These are phyloP conservation scores for Hondaea fermentalgiana DNA, from an alignment of 108 stramenopile genomes.

Conservation along the genomic window DNA sequence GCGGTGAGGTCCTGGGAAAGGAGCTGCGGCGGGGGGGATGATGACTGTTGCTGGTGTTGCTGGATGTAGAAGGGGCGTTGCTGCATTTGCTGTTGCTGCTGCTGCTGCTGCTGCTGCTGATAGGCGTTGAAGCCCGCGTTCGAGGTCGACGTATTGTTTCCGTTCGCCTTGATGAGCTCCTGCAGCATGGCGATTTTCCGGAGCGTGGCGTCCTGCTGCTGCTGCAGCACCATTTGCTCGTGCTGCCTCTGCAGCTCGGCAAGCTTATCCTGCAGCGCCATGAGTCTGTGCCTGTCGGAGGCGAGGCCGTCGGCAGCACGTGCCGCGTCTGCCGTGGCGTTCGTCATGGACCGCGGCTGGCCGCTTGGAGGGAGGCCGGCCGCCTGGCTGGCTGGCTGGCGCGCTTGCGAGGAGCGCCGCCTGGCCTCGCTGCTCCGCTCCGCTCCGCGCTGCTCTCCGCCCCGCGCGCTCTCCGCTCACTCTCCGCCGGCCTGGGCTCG, in stretches of 20 bases:
- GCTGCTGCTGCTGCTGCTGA: neutral
- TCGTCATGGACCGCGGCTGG: neutral
- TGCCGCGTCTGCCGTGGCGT: neutral
- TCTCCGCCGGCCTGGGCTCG: no score
- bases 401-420: no score
- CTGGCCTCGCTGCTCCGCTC: no score
- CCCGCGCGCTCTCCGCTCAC: no score
- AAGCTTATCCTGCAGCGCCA: neutral
- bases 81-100: neutral
- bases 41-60: neutral
- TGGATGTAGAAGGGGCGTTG: neutral
- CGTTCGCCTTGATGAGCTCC: neutral
- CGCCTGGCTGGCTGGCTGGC: neutral
- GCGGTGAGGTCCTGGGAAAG: neutral
- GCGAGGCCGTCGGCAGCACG: neutral
- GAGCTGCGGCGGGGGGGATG: neutral
- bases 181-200: neutral
- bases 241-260: neutral
- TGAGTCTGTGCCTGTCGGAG: neutral
- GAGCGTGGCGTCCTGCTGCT: neutral
- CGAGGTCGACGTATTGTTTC: neutral
- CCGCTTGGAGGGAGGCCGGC: neutral
- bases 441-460: no score
- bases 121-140: no score
- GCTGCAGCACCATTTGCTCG: neutral